Evolutionary conservation across 1,139 yeast genomes (phyloP).

Genomic region (Candida mesenterica): DNA sequence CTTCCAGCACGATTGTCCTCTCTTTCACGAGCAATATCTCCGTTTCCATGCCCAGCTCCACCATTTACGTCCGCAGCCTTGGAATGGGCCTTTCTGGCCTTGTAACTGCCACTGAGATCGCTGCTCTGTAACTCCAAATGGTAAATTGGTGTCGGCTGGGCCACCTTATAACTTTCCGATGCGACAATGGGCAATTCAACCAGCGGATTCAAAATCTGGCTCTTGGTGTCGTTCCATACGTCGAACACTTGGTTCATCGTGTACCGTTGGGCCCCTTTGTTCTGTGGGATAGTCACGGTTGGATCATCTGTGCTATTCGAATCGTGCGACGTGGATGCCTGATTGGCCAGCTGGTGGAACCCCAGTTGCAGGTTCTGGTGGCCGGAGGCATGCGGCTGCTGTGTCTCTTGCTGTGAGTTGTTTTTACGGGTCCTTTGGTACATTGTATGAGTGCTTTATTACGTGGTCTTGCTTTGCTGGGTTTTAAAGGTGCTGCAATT

Average conservation of each 20-base stretch:
- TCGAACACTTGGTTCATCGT: constrained; percentile 53
- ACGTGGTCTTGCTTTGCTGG: not conserved
- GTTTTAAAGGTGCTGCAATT: not conserved
- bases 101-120: not conserved
- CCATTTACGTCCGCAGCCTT: too few relatives aligned
- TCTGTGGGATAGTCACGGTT: constrained; percentile 31
- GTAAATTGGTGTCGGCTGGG: constrained; percentile 33
- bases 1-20: too few relatives aligned
- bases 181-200: constrained; percentile 25
- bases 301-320: constrained; percentile 3
- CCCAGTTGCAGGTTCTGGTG: constrained; percentile 4
- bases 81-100: too few relatives aligned
- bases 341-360: not conserved
- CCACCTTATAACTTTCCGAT: constrained; percentile 31
- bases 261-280: constrained; percentile 41
- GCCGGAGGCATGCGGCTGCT: constrained; percentile 6
- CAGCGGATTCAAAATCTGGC: constrained; percentile 24
- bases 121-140: constrained; percentile 31
- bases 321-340: too few relatives aligned
- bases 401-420: constrained; percentile 5
- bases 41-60: too few relatives aligned
- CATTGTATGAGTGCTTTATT: constrained; percentile 5
- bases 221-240: constrained; percentile 50
- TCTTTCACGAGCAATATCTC: too few relatives aligned
- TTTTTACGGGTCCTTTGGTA: constrained; percentile 12